Base-by-base conservation (phyloP, 2,329 filamentous ascomycete genomes). In the Pezicula carpinea region DNA sequence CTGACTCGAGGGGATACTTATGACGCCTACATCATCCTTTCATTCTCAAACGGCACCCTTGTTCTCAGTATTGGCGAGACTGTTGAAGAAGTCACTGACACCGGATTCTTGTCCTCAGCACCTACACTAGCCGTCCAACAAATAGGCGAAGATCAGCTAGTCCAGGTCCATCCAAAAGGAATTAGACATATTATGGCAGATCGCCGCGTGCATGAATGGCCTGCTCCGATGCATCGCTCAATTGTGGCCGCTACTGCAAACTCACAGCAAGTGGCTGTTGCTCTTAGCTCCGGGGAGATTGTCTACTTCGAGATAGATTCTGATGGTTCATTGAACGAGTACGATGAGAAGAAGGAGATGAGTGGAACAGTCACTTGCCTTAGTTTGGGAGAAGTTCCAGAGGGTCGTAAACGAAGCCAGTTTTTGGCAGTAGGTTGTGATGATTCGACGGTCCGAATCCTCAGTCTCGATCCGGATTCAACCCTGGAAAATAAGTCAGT, bases 281-380 rank as follows among this genome's bases (percentile, higher is more conserved):
- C 93, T 1, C 74, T 99, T 21, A 97, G 91, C 63, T 96, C 91
- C 7, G 92, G 92, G 32, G 93, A 99, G 66, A 92, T 99, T 53
- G 88, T 96, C 35, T 99, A 97, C 64, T 99, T 99, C 58, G 95
- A 99, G 65, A 92, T 96, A 82, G 93, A 96, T 60, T 79, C 82
- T 0, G 92, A 97, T 66, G 91, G 91, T 23, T 87, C 87, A 3
- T 74, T 97, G 26, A 89, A 89, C 29, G 92, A 97, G 69, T 96
- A 96, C 56, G 87, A 97, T 55, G 91, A 97, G 61, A 90, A 92
- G 65, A 89, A 90, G 59, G 87, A 95, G 60, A 93, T 99, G 87
- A 90, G 87, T 44, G 92, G 90, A 39, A 96, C 91, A 0, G 91
- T 99, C 41, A 97, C 91, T 15, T 95, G 88, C 56, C 74, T 99